Conservation (phyloP, 192 early-diverging fungal species). For the Podila verticillata region DNA sequence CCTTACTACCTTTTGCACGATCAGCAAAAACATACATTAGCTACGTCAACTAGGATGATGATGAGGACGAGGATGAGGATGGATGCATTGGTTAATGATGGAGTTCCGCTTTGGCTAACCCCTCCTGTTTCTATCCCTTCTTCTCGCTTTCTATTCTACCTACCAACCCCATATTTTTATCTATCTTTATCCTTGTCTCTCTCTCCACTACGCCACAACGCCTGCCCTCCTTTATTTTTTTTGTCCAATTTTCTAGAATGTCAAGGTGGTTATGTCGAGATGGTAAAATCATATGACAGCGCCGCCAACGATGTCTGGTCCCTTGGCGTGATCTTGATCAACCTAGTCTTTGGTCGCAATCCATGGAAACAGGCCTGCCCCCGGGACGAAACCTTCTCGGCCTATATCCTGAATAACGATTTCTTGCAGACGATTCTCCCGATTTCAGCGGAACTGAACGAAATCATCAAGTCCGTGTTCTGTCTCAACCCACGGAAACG, state of each 20-base stretch:
- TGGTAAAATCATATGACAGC: conserved; percentile 66
- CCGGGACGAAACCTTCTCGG: conserved; percentile 65
- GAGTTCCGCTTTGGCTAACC: too few species aligned
- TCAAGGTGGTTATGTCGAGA: conserved; percentile 73
- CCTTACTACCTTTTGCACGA: too few species aligned
- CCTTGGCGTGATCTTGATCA: conserved; percentile 93
- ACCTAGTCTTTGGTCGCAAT: conserved; percentile 79
- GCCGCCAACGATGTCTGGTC: conserved; percentile 88
- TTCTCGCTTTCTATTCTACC: not conserved
- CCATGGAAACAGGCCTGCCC: conserved; percentile 79
- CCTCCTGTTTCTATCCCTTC: not conserved
- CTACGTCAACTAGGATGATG: too few species aligned
- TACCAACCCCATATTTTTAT: not conserved
- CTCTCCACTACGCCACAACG: conserved; percentile 60
- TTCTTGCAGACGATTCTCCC: conserved; percentile 71
- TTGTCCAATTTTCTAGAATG: conserved; percentile 74
- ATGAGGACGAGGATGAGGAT: too few species aligned
- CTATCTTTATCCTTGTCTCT: not conserved
- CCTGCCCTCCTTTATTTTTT: not conserved
- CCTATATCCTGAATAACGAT: conserved; percentile 60
- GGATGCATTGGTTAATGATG: too few species aligned
- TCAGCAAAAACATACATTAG: too few species aligned
- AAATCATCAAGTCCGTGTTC: conserved; percentile 60
- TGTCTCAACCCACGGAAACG: conserved; percentile 56
- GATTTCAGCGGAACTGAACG: conserved; percentile 68